phyloP scores from a whole-genome alignment of 192 early-diverging fungal species.

The Allomyces macrogynus region DNA sequence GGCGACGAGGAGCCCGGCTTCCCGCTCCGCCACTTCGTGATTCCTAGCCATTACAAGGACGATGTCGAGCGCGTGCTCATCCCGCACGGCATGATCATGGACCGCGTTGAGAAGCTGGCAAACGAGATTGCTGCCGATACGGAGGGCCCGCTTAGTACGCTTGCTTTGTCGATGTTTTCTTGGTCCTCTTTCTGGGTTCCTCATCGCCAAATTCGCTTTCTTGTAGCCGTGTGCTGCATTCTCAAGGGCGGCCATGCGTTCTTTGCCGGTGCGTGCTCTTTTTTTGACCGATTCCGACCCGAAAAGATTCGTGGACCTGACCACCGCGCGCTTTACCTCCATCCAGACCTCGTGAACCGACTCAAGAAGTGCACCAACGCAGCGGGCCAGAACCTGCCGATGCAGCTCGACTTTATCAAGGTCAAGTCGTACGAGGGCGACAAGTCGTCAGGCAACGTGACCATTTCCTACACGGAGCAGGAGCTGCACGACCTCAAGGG shows the following conservation, averaged over 20 bases:
- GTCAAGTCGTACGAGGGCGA: conserved; percentile 79
- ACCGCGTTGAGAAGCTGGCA: conserved; percentile 74
- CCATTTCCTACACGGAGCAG: conserved; percentile 69
- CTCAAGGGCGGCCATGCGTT: conserved; percentile 77
- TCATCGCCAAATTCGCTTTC: conserved; percentile 4
- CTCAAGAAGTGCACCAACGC: conserved; percentile 55
- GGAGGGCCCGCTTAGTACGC: conserved; percentile 31
- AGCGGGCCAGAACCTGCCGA: conserved; percentile 44
- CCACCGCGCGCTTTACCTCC: too few species aligned
- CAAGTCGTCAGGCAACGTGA: conserved; percentile 60
- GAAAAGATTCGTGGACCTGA: too few species aligned
- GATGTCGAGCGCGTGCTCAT: conserved; percentile 62
- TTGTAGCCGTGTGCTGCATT: conserved; percentile 66
- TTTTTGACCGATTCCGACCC: too few species aligned
- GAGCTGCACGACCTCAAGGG: conserved; percentile 62
- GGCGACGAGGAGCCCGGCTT: conserved; percentile 49
- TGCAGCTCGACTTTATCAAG: conserved; percentile 77
- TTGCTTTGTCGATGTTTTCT: too few species aligned
- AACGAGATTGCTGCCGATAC: conserved; percentile 59
- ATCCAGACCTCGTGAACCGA: conserved; percentile 37
- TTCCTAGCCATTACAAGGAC: conserved; percentile 64
- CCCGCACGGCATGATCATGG: conserved; percentile 79
- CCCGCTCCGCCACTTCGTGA: conserved; percentile 60
- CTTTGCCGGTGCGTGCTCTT: conserved; percentile 26
- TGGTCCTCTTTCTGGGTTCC: not conserved